phyloP scores from a whole-genome alignment of 768 basidiomycete species.

The Vararia minispora region DNA sequence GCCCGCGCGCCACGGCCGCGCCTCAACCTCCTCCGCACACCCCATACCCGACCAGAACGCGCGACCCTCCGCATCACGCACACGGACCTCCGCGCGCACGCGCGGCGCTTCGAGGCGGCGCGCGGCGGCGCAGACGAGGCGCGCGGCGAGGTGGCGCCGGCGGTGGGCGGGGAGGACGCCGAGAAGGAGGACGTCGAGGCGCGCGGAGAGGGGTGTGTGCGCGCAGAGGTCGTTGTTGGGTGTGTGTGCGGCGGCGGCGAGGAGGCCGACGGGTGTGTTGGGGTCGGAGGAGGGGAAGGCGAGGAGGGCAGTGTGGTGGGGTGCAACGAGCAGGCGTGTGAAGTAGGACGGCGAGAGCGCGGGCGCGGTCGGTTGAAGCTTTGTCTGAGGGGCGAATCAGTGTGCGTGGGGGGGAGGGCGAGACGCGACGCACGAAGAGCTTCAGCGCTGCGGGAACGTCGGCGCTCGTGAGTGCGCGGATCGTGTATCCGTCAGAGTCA shows the following conservation, averaged over 20 bases:
- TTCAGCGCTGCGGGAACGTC: slow-evolving; percentile 9
- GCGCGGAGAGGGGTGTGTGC: slow-evolving; percentile 16
- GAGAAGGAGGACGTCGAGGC: slow-evolving; percentile 40
- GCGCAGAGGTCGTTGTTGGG: slow-evolving; percentile 11
- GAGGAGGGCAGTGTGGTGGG: slow-evolving; percentile 9
- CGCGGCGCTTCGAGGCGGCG: slow-evolving; percentile 17
- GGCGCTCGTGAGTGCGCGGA: slow-evolving; percentile 11
- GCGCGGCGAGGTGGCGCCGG: slow-evolving; percentile 31
- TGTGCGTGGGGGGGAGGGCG: neutral
- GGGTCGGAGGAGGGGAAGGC: slow-evolving; percentile 5
- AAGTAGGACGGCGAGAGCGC: slow-evolving; percentile 8
- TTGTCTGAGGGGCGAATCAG: neutral
- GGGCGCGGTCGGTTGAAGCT: slow-evolving; percentile 4
- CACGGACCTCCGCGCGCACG: too few relatives aligned
- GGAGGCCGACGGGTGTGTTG: slow-evolving; percentile 10
- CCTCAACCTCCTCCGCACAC: too few relatives aligned
- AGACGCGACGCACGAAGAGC: slow-evolving; percentile 6
- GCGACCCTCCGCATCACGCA: too few relatives aligned
- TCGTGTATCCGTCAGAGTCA: slow-evolving; percentile 5
- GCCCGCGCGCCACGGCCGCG: too few relatives aligned
- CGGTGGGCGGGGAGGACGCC: slow-evolving; percentile 37
- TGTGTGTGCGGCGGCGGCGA: slow-evolving; percentile 17
- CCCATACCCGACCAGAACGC: too few relatives aligned
- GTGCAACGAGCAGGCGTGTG: slow-evolving; percentile 10
- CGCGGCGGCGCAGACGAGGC: slow-evolving; percentile 26